Percentiles rank a stretch among this genome's conserved stretches.
phyloP scores from a whole-genome alignment of 2,329 filamentous ascomycete species.

The Fusarium verrucosum region DNA sequence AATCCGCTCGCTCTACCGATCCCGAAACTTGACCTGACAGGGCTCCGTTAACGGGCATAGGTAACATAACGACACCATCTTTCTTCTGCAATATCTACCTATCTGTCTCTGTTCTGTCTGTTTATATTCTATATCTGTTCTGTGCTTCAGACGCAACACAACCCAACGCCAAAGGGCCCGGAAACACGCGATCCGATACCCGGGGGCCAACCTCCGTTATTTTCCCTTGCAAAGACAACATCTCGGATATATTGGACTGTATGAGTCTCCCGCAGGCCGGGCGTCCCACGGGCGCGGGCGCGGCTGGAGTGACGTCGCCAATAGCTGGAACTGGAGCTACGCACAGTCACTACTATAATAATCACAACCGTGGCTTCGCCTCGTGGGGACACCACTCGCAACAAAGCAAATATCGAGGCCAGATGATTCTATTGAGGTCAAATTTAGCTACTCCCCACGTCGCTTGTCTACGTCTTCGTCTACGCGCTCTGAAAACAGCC shows the following conservation, averaged over 20 bases:
- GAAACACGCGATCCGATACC: constrained; percentile 9
- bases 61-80: constrained; percentile 14
- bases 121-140: background rate
- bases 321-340: constrained; percentile 20
- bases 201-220: constrained; percentile 3
- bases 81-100: background rate
- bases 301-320: constrained; percentile 44
- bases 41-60: constrained; percentile 42
- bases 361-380: constrained; percentile 24
- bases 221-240: constrained; percentile 24
- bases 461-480: constrained; percentile 33
- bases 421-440: constrained; percentile 39
- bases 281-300: constrained; percentile 45
- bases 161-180: background rate
- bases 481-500: constrained; percentile 37
- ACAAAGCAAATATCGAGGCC: constrained; percentile 34
- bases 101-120: too few species aligned
- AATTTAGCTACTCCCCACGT: constrained; percentile 32
- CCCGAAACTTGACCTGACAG: constrained; percentile 20
- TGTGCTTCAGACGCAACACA: background rate
- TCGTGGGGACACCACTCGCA: constrained; percentile 38
- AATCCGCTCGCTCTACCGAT: constrained; percentile 32
- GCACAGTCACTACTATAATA: constrained; percentile 25
- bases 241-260: constrained; percentile 33
- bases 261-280: constrained; percentile 49